Evolutionary conservation across 2,329 filamentous ascomycete genomes (phyloP).

Genomic region (Fusarium sp.): DNA sequence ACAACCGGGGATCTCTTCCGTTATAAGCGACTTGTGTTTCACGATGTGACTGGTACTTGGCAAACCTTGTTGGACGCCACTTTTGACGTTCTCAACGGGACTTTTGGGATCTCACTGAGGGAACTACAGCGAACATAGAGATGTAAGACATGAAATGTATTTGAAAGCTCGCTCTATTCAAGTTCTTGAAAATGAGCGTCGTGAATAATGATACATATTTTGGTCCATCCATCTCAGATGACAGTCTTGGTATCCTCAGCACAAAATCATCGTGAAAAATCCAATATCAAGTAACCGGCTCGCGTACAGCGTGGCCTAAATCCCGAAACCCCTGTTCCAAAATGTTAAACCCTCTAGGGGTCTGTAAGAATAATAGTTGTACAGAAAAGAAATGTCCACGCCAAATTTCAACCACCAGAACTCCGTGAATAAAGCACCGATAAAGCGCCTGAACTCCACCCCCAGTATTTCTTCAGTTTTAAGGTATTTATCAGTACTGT

Average conservation of each 20-base stretch:
- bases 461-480: slow-evolving; percentile 33
- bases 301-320: slow-evolving; percentile 9
- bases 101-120: neutral
- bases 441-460: slow-evolving; percentile 25
- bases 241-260: slow-evolving; percentile 39
- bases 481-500: slow-evolving; percentile 18
- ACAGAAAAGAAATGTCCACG: slow-evolving; percentile 41
- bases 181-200: slow-evolving; percentile 36
- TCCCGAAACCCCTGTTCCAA: slow-evolving; percentile 22
- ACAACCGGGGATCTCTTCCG: slow-evolving; percentile 32
- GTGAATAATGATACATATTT: slow-evolving; percentile 45
- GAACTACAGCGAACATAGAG: neutral
- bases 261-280: slow-evolving; percentile 23
- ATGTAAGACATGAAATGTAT: neutral
- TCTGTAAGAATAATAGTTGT: slow-evolving; percentile 46
- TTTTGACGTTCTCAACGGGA: neutral
- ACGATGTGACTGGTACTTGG: slow-evolving; percentile 22
- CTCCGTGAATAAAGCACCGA: slow-evolving; percentile 19
- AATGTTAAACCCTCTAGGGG: slow-evolving; percentile 8
- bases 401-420: slow-evolving; percentile 17
- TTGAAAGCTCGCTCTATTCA: slow-evolving; percentile 19
- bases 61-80: slow-evolving; percentile 11
- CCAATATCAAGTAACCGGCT: slow-evolving; percentile 1
- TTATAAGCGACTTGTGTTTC: slow-evolving; percentile 35
- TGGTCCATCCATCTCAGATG: slow-evolving; percentile 28